phyloP scores from a whole-genome alignment of 1,284 basidiomycete genomes.

The Austropuccinia psidii region DNA sequence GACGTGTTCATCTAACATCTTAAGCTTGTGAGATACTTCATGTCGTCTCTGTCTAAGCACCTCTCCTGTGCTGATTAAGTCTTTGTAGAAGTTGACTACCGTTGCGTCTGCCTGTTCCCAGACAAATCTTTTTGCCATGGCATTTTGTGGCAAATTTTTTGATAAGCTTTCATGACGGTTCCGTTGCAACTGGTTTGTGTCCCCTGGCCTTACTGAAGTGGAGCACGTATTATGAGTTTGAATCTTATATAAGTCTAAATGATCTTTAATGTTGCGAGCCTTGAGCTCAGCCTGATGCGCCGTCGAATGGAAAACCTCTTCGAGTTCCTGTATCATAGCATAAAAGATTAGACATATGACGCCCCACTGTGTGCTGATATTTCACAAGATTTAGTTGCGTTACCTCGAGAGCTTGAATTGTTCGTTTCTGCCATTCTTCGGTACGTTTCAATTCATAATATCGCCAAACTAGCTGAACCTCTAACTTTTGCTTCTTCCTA shows the following conservation, averaged over 20 bases:
- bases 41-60: neutral
- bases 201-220: too few species aligned
- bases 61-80: neutral
- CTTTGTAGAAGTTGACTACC: neutral
- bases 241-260: conserved; percentile 5
- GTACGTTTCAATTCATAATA: neutral
- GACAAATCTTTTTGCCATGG: neutral
- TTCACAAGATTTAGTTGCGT: neutral
- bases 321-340: neutral
- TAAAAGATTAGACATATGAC: too few species aligned
- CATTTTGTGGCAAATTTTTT: too few species aligned
- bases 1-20: conserved; percentile 4
- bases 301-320: neutral
- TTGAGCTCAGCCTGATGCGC: conserved; percentile 3
- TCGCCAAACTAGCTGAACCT: conserved; percentile 12
- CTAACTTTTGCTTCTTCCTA: conserved; percentile 16
- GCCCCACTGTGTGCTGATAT: too few species aligned
- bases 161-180: too few species aligned
- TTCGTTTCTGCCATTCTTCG: neutral
- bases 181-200: too few species aligned
- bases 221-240: too few species aligned
- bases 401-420: conserved; percentile 3
- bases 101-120: neutral
- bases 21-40: conserved; percentile 12
- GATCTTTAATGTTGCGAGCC: conserved; percentile 7